These are phyloP conservation scores for Ilex asprella DNA, from an alignment of 257 asterid species.

Conservation along the genomic window DNA sequence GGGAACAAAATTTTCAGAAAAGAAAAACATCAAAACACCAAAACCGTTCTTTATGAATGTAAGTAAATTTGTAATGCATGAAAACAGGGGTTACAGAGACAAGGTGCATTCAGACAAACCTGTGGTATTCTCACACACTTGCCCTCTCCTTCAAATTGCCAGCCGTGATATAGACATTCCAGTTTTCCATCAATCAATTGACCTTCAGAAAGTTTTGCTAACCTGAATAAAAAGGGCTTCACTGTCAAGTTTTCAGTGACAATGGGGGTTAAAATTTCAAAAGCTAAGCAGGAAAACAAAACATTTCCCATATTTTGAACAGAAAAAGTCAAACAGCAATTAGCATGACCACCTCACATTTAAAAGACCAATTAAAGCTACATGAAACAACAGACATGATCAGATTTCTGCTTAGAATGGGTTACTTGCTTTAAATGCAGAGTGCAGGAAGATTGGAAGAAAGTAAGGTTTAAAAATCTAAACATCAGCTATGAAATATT, in stretches of 20 bases:
- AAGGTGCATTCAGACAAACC: conserved; percentile 35
- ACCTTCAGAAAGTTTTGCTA: conserved; percentile 95
- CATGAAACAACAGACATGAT: too few species aligned
- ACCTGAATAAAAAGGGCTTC: conserved; percentile 29
- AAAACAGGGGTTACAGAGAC: neutral
- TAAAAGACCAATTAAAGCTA: too few species aligned
- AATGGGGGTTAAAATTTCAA: neutral
- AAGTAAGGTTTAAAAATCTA: too few species aligned
- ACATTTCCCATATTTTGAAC: too few species aligned
- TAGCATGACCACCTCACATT: too few species aligned
- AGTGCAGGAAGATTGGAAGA: too few species aligned
- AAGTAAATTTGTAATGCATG: conserved; percentile 1
- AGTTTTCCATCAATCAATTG: conserved; percentile 68
- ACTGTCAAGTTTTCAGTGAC: neutral
- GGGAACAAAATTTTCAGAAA: conserved; percentile 2
- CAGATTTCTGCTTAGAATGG: too few species aligned
- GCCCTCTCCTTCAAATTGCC: conserved; percentile 90
- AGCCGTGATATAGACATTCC: conserved; percentile 93
- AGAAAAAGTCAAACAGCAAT: too few species aligned
- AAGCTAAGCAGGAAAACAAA: neutral
- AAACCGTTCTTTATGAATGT: neutral
- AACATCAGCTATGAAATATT: too few species aligned
- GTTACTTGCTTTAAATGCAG: too few species aligned
- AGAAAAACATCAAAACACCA: neutral
- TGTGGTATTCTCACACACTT: conserved; percentile 91